Base-by-base conservation (phyloP, 495 filamentous ascomycete genomes). In the Trichoderma gamsii region DNA sequence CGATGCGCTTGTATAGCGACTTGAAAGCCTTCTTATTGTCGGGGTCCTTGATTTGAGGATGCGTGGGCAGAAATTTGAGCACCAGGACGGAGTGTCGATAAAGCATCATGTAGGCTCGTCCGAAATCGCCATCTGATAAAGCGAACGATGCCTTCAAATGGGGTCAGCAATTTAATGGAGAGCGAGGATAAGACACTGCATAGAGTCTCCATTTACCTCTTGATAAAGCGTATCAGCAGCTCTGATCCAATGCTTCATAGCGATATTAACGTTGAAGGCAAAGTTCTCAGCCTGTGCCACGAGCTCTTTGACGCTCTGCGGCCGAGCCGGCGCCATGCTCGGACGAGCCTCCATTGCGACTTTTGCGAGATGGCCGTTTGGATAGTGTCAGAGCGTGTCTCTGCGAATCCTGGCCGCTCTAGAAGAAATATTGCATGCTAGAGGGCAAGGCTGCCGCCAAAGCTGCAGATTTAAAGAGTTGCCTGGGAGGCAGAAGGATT, bases 41-140 rank as follows among this genome's bases (percentile, higher is more conserved):
- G 21, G 75, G 73, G 0, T 72, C 83, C 84, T 73, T 90, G 79
- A 74, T 94, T 85, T 71, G 86, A 79, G 90, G 89, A 72, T 92
- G 90, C 1, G 73, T 79, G 0, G 81, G 78, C 16, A 92, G 80
- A 51, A 85, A 80, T 2, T 87, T 80, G 38, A 89, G 79, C 4
- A 91, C 82, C 8, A 97, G 84, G 63, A 85, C 83, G 13, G 90
- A 89, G 77, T 93, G 92, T 74, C 95, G 87, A 70, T 93, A 89
- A 11, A 96, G 83, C 21, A 97, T 81, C 27, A 97, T 80, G 78
- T 95, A 99, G 2, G 94, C 89, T 73, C 94, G 90, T 68, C 93
- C 85, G 63, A 92, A 83, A 78, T 96, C 90, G 67, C 90, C 88
- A 79, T 99, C 96, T 23, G 81, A 85, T 73, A 93, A 85, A 76